Conservation (phyloP, 2,329 filamentous ascomycete genomes). For the Colletotrichum sp. region DNA sequence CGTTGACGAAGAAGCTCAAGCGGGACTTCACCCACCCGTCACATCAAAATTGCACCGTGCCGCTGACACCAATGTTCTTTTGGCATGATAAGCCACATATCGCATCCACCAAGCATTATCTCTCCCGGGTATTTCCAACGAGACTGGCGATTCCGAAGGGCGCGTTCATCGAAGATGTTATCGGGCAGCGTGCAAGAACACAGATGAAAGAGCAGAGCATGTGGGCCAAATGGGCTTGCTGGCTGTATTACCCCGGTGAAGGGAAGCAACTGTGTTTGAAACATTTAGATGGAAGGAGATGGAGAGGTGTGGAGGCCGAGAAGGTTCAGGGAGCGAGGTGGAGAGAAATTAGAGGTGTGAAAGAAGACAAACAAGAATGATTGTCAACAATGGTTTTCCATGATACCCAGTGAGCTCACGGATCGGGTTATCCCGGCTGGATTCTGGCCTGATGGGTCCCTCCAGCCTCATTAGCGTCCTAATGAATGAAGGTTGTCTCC, state of each 20-base stretch:
- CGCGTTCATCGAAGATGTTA: slow-evolving; percentile 61
- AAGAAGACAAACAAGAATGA: not conserved
- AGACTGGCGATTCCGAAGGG: slow-evolving; percentile 55
- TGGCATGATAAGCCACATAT: slow-evolving; percentile 65
- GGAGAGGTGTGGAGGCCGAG: slow-evolving; percentile 45
- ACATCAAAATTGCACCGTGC: slow-evolving; percentile 32
- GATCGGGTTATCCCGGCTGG: not conserved
- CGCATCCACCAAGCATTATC: slow-evolving; percentile 53
- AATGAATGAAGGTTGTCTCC: not conserved
- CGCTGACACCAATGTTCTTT: slow-evolving; percentile 61
- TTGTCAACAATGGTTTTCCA: not conserved
- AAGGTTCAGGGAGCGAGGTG: slow-evolving; percentile 15
- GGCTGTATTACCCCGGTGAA: slow-evolving; percentile 57
- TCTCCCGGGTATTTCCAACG: slow-evolving; percentile 52
- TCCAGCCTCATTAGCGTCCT: not conserved
- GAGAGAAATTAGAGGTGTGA: not conserved
- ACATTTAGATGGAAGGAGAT: slow-evolving; percentile 57
- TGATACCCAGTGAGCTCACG: not conserved
- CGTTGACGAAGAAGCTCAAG: slow-evolving; percentile 46
- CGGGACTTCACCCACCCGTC: slow-evolving; percentile 35
- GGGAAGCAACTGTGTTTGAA: slow-evolving; percentile 50
- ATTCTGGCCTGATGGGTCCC: not conserved
- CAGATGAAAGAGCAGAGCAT: slow-evolving; percentile 58
- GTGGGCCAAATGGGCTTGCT: slow-evolving; percentile 59
- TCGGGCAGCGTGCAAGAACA: slow-evolving; percentile 57